Base-by-base conservation (phyloP, 345 rosid species). In the Microcos paniculata region DNA sequence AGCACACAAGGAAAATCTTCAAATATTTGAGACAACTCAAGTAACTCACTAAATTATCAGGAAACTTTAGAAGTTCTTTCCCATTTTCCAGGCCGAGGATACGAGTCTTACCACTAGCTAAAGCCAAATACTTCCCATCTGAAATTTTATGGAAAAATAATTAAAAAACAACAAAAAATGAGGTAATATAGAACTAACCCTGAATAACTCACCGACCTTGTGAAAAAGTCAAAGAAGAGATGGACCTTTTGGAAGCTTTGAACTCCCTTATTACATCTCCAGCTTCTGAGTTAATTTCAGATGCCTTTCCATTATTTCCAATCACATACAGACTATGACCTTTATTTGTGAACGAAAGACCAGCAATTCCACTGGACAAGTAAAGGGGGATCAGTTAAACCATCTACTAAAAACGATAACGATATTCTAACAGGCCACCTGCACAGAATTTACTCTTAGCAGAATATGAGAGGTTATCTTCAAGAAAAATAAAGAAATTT, bases 41-140 rank as follows among this genome's bases (percentile, higher is more conserved):
- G 45, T 55, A 77, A 73, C 82, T 72, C 31, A 85, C 90, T 58
- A 76, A 53, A 70, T 85, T 75, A 75, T 62, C 68, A 10, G 82
- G 63, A 51, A 80, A 80, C 78, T 83, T 81, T 46, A 83, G 31
- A 83, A 85, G 83, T 77, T 87, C 87, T 73, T 81, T 76, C 43
- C 79, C 87, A 57, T 72, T 79, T 65, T 80, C 84, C 85, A 85
- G 51, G 72, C 70, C 73, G 48, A 81, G 38, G 21, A 85, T 24
- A 13, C 70, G 66, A 40, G 81, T 46, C 76, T 56, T 79, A 69
- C 57, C 75, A 55, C 78, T 74, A 40, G 73, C 79, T 46, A 83
- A 53, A 64, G 84, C 82, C 55, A 83, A 40, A 51, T 80, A 38
- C 76, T 83, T 81, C 75, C 67, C 72, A 72, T 85, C 88, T 87